These are phyloP conservation scores for Phytopythium chamaehyphon DNA, from an alignment of 352 stramenopile genomes.

Conservation along the genomic window DNA sequence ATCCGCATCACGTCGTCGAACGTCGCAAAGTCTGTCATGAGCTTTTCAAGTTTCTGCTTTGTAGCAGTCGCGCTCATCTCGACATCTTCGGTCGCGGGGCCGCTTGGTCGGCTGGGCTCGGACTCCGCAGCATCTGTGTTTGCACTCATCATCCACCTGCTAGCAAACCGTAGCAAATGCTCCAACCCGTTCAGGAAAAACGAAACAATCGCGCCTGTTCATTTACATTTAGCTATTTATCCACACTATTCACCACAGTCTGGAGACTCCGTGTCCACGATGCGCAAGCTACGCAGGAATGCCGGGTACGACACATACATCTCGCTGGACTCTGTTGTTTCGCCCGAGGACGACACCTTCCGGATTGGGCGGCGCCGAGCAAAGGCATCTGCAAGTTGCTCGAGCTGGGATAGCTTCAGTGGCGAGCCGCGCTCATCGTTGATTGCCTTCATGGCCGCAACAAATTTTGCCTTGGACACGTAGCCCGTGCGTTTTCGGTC, in stretches of 20 bases:
- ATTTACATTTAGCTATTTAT: neutral
- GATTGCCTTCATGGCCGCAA: constrained; percentile 69
- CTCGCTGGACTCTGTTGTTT: constrained; percentile 21
- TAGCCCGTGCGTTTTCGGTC: constrained; percentile 64
- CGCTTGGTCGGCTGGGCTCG: neutral
- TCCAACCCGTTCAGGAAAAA: constrained; percentile 2
- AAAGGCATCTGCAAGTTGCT: constrained; percentile 67
- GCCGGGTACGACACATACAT: constrained; percentile 61
- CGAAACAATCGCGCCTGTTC: constrained; percentile 1
- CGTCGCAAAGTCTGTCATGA: constrained; percentile 81
- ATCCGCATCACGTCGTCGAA: constrained; percentile 88
- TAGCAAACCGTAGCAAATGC: too few relatives aligned
- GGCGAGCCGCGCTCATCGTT: constrained; percentile 67
- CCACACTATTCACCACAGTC: neutral
- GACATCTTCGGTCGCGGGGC: neutral
- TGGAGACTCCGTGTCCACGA: constrained; percentile 37
- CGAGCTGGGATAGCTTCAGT: constrained; percentile 52
- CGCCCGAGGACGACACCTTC: constrained; percentile 13
- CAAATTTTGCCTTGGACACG: constrained; percentile 63
- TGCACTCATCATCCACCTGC: too few relatives aligned
- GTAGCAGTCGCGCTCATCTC: constrained; percentile 65
- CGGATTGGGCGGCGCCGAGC: constrained; percentile 27
- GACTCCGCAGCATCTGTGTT: neutral
- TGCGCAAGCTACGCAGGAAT: constrained; percentile 68
- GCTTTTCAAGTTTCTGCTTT: constrained; percentile 76